A percentile compares a stretch with the other conserved stretches of the same genome.
Conservation (phyloP, 257 asterid species). For the Prunella vulgaris region DNA sequence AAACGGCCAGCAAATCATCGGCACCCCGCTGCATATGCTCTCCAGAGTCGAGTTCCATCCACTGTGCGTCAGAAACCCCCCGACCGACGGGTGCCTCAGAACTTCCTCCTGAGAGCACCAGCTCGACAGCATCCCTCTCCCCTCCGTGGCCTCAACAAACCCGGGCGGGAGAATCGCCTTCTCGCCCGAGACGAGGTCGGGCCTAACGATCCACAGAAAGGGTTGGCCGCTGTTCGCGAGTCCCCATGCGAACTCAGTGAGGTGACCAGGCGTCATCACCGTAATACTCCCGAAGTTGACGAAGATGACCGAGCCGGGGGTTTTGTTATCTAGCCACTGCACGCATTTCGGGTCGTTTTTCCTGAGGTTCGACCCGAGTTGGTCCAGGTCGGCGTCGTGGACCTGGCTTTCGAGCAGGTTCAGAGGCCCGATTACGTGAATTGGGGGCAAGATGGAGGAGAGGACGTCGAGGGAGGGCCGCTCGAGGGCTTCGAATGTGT, state of each 20-base stretch:
- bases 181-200: conserved; percentile 45
- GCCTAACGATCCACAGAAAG: conserved; percentile 53
- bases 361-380: conserved; percentile 45
- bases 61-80: conserved; percentile 56
- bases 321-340: conserved; percentile 51
- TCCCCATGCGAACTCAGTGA: conserved; percentile 56
- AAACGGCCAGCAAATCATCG: conserved; percentile 64
- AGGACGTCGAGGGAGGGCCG: conserved; percentile 24
- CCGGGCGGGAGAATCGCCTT: conserved; percentile 25
- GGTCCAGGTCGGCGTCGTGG: conserved; percentile 8
- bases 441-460: conserved; percentile 30
- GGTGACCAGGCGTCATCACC: conserved; percentile 34
- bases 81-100: conserved; percentile 37
- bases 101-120: conserved; percentile 64
- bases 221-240: conserved; percentile 36
- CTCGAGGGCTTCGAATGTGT: conserved; percentile 53
- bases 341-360: conserved; percentile 39
- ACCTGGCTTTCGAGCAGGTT: conserved; percentile 27
- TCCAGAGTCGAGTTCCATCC: conserved; percentile 46
- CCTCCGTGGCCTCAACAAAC: conserved; percentile 28
- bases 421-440: conserved; percentile 46
- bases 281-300: conserved; percentile 34
- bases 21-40: conserved; percentile 31
- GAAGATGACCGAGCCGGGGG: conserved; percentile 14
- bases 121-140: conserved; percentile 29